Evolutionary conservation across 2,329 filamentous ascomycete genomes (phyloP).

Genomic region (Neopestalotiopsis rosae): DNA sequence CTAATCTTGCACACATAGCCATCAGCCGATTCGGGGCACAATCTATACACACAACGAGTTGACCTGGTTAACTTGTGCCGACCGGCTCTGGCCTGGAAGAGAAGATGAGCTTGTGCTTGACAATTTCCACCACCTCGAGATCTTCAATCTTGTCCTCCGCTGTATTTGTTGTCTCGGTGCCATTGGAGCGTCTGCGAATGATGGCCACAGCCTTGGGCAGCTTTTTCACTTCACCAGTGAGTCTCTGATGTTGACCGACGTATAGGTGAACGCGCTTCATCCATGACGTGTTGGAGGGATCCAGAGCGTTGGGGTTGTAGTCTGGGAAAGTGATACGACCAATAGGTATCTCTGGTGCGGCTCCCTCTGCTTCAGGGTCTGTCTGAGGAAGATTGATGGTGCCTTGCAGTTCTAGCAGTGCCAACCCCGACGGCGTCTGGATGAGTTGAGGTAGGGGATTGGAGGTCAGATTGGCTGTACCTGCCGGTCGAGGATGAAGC

Average conservation of each 20-base stretch:
- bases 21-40: background rate
- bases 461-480: slow-evolving; percentile 24
- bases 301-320: slow-evolving; percentile 60
- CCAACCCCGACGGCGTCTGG: slow-evolving; percentile 87
- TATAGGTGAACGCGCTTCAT: slow-evolving; percentile 91
- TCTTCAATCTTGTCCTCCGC: slow-evolving; percentile 48
- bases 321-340: slow-evolving; percentile 81
- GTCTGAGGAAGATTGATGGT: slow-evolving; percentile 75
- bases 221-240: slow-evolving; percentile 91
- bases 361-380: slow-evolving; percentile 37
- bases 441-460: slow-evolving; percentile 79
- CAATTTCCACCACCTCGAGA: slow-evolving; percentile 84
- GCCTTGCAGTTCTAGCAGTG: slow-evolving; percentile 91
- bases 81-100: slow-evolving; percentile 86
- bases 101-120: slow-evolving; percentile 88
- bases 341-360: slow-evolving; percentile 55
- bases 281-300: slow-evolving; percentile 69
- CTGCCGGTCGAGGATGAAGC: slow-evolving; percentile 45
- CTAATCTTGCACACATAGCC: background rate
- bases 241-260: slow-evolving; percentile 84
- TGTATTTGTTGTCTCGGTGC: slow-evolving; percentile 46
- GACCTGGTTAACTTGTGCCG: slow-evolving; percentile 45
- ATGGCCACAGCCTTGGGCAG: slow-evolving; percentile 79
- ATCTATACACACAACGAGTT: background rate
- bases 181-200: slow-evolving; percentile 61